Percentiles rank a stretch among this genome's conserved stretches.
These are phyloP conservation scores for Termitomyces bulborhizus DNA, from an alignment of 768 basidiomycete genomes.

Conservation along the genomic window DNA sequence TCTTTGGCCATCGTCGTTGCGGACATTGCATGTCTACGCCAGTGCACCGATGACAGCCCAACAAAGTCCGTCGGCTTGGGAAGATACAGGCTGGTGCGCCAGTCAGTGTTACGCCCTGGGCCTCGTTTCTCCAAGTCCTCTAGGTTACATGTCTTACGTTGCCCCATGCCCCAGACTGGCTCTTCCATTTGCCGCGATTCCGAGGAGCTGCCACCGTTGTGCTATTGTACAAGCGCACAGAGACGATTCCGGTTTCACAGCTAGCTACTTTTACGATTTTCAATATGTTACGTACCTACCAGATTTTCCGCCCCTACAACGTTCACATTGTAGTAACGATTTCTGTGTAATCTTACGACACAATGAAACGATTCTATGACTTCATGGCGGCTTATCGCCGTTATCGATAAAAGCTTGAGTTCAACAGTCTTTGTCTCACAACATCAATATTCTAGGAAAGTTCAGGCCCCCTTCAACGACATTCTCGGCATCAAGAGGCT, in stretches of 20 bases:
- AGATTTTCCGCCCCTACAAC: conserved; percentile 26
- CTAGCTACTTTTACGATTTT: conserved; percentile 10
- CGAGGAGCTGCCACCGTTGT: conserved; percentile 12
- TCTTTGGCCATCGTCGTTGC: conserved; percentile 17
- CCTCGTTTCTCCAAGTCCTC: conserved; percentile 9
- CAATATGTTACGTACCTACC: conserved; percentile 3
- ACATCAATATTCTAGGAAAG: not conserved
- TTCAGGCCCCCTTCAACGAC: not conserved
- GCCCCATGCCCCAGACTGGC: conserved; percentile 19
- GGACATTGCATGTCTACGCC: conserved; percentile 30
- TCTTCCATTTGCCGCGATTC: conserved; percentile 12
- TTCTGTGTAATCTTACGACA: conserved; percentile 36
- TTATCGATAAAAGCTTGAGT: conserved; percentile 10
- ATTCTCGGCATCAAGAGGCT: not conserved
- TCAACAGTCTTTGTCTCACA: not conserved
- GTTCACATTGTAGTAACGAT: conserved; percentile 36
- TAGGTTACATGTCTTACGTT: conserved; percentile 15
- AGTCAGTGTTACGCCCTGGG: conserved; percentile 13
- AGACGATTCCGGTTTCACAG: conserved; percentile 1
- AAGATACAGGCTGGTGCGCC: conserved; percentile 22
- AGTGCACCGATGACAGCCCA: conserved; percentile 15
- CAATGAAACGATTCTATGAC: conserved; percentile 28
- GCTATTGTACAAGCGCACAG: conserved; percentile 11
- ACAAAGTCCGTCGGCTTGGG: conserved; percentile 18
- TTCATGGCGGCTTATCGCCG: conserved; percentile 8